Evolutionary conservation across 2,329 filamentous ascomycete species (phyloP), one percentile per base, ranked within the genome.

Genomic region (Cercospora nicotianae): DNA sequence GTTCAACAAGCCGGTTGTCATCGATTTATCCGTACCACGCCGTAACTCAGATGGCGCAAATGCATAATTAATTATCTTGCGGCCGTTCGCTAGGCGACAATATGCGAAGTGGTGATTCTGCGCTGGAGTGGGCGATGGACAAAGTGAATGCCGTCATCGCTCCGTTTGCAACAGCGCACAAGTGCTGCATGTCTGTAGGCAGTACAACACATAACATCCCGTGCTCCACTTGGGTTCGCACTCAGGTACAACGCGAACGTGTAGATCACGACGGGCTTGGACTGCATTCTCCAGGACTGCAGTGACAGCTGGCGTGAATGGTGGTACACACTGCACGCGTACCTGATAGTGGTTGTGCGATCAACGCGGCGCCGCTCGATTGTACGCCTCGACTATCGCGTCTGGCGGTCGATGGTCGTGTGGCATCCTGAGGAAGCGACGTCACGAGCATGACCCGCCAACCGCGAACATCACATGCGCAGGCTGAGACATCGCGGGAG

Each of bases 1-100:
- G 69, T 88, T 91, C 79, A 89, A 94, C 79, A 91, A 93, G 76
- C 90, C 92, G 20, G 90, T 96, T 72, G 89, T 96, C n/a, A 88
- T 96, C 12, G 92, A 96, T 76, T 75, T 96, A 31, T 48, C 64
- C 26, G 30, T 67, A 5, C 28, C 66, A 5, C 20, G 51, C 28
- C 23, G 28, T 2, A 28, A 30, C 13, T 26, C 53, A 2, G 23
- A 16, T 30, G 53, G 28, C 26, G 26, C n/a, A 16, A 31, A 57
- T 23, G 53, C 23, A 28, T 28, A 57, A 57, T 30, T 36, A n/a
- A n/a, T 39, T 7, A n/a, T 39, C 36, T 39, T 4, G 13, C 36
- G 12, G 36, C 33, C 33, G 33, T 36, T 36, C 33, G 33, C 33
- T 36, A 36, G 12, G 33, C 33, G 13, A n/a, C 36, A n/a, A n/a